Conservation (phyloP, 2,329 filamentous ascomycete genomes). For the Gnomoniopsis sp. region DNA sequence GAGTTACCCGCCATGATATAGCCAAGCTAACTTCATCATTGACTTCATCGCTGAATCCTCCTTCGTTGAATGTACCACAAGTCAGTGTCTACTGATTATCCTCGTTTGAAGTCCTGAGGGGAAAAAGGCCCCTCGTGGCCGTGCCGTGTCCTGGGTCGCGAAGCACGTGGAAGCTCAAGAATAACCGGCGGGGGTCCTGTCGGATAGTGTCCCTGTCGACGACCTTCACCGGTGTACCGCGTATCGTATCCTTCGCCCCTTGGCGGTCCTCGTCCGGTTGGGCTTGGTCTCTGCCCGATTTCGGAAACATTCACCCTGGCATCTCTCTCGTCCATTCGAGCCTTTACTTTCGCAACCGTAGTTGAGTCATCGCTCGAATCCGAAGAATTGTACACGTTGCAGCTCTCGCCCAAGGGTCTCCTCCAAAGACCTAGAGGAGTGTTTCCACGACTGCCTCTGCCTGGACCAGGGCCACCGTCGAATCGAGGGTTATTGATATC, state of each 20-base stretch:
- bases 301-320: background rate
- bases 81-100: background rate
- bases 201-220: slow-evolving; percentile 2
- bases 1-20: no score
- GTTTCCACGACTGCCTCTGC: slow-evolving; percentile 3
- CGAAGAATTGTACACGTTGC: slow-evolving; percentile 5
- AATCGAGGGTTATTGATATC: background rate
- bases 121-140: slow-evolving; percentile 5
- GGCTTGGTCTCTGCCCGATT: slow-evolving; percentile 1
- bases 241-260: background rate
- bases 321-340: background rate
- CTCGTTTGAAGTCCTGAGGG: slow-evolving; percentile 1
- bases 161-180: slow-evolving; percentile 2
- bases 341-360: background rate
- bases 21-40: no score
- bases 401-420: slow-evolving; percentile 2
- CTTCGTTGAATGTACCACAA: no score
- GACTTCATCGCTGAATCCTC: no score
- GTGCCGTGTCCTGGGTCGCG: slow-evolving; percentile 5
- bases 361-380: background rate
- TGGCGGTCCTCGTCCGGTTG: background rate
- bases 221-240: background rate
- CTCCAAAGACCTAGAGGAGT: slow-evolving; percentile 1
- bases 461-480: background rate
- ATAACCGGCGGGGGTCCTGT: background rate